A percentile compares a stretch with the other conserved stretches of the same genome.
phyloP scores from a whole-genome alignment of 2,329 filamentous ascomycete genomes.

The Calonectria montana region DNA sequence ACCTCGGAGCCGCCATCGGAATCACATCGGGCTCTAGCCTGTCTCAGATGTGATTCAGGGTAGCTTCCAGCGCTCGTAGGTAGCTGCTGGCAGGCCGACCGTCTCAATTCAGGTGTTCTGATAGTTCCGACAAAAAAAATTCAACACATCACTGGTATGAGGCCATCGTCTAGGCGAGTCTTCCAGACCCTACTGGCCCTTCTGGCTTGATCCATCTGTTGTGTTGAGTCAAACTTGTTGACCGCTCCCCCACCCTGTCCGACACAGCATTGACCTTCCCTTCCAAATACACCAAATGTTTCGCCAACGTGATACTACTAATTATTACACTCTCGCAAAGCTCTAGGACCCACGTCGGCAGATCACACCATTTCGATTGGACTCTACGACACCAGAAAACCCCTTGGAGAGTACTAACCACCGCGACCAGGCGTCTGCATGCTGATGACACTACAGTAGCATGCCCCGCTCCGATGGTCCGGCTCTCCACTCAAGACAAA shows the following conservation, averaged over 20 bases:
- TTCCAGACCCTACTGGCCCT: not conserved
- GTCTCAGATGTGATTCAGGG: conserved; percentile 16
- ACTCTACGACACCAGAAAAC: conserved; percentile 6
- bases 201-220: not conserved
- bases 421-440: not conserved
- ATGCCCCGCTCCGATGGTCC: conserved; percentile 19
- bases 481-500: conserved; percentile 23
- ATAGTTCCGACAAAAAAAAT: too few relatives aligned
- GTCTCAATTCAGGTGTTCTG: not conserved
- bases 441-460: not conserved
- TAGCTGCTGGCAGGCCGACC: not conserved
- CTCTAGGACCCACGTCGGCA: conserved; percentile 28
- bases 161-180: not conserved
- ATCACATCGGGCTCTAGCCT: conserved; percentile 30
- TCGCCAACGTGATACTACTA: not conserved
- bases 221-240: not conserved
- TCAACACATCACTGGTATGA: too few relatives aligned
- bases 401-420: conserved; percentile 1
- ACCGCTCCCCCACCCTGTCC: not conserved
- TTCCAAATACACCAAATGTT: not conserved
- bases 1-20: conserved; percentile 24
- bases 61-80: not conserved
- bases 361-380: conserved; percentile 44
- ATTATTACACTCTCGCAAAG: not conserved
- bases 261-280: not conserved